Conservation (phyloP, 2,329 filamentous ascomycete species). For the Colletotrichum orbiculare region DNA sequence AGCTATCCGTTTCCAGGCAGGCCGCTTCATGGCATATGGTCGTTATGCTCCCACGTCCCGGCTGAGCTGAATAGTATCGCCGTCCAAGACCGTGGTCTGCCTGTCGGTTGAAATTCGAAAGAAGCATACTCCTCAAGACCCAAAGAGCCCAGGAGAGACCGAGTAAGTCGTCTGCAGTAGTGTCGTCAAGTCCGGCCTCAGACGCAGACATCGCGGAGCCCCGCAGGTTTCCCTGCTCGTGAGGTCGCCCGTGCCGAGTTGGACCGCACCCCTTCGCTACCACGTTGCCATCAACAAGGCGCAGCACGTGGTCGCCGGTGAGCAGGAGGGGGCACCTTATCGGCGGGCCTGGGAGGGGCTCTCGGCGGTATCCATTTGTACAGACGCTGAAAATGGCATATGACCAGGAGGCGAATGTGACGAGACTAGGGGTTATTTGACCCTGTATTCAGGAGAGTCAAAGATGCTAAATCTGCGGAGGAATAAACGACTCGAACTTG, state of each 20-base stretch:
- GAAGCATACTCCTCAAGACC: slow-evolving; percentile 4
- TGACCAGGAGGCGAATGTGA: background rate
- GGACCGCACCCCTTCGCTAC: background rate
- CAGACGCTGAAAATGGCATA: background rate
- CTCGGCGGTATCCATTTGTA: slow-evolving; percentile 3
- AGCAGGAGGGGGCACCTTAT: background rate
- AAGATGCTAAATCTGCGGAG: no score
- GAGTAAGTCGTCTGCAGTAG: no score
- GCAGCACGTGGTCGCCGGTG: slow-evolving; percentile 21
- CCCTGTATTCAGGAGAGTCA: no score
- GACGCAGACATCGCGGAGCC: background rate
- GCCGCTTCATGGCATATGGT: no score
- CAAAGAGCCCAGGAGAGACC: no score
- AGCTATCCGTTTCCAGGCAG: no score
- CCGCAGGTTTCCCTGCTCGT: slow-evolving; percentile 21
- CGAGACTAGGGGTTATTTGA: no score
- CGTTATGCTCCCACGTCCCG: no score
- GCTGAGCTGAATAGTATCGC: no score
- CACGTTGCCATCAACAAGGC: slow-evolving; percentile 3
- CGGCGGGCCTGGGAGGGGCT: background rate
- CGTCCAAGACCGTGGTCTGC: background rate
- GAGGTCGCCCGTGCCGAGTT: slow-evolving; percentile 5
- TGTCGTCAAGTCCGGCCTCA: no score
- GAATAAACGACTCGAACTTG: no score
- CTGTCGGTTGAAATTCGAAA: background rate